Conservation (phyloP, 2,329 filamentous ascomycete species). For the Fusarium lateritium region DNA sequence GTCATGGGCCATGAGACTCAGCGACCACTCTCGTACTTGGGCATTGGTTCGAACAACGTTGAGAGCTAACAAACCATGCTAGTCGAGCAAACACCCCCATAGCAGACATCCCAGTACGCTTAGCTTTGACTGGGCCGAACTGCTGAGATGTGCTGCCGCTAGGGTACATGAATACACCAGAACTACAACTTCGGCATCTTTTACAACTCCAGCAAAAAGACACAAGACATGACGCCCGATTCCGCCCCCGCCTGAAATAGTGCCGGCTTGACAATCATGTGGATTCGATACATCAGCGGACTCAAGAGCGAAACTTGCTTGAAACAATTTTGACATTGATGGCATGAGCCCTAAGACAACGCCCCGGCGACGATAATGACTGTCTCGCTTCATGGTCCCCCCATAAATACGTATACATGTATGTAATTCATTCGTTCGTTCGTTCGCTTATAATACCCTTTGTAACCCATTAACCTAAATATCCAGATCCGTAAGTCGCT, state of each 20-base stretch:
- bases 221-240: not conserved
- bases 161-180: too few species aligned
- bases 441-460: slow-evolving; percentile 22
- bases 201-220: not conserved
- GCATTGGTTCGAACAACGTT: too few species aligned
- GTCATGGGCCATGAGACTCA: too few species aligned
- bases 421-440: slow-evolving; percentile 6
- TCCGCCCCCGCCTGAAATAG: not conserved
- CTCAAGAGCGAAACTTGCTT: not conserved
- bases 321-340: slow-evolving; percentile 6
- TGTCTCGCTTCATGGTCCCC: slow-evolving; percentile 18
- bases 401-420: slow-evolving; percentile 25
- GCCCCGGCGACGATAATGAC: slow-evolving; percentile 18
- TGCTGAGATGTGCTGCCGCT: too few species aligned
- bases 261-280: not conserved
- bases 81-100: too few species aligned
- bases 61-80: too few species aligned
- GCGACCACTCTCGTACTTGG: too few species aligned
- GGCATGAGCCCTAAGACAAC: slow-evolving; percentile 3
- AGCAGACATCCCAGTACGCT: too few species aligned
- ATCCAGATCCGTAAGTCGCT: slow-evolving; percentile 14
- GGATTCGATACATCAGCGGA: not conserved
- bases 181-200: not conserved
- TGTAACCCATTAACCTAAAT: slow-evolving; percentile 7
- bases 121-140: too few species aligned